Conservation (phyloP, 345 rosid species). For the Eutrema japonicum region DNA sequence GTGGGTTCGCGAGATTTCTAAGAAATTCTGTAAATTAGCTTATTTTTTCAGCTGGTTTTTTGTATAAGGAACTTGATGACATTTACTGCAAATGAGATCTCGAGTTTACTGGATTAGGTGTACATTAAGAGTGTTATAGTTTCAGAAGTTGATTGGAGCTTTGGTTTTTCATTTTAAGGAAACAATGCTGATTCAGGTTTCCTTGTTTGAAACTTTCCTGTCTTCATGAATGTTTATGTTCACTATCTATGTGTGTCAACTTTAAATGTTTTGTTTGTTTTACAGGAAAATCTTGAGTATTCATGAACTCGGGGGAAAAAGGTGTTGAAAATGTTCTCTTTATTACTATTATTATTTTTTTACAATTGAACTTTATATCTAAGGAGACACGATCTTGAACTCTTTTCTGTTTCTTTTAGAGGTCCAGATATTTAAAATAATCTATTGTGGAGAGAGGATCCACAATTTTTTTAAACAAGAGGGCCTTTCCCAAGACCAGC, state of each 20-base stretch:
- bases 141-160: slow-evolving; percentile 5
- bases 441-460: slow-evolving; percentile 72
- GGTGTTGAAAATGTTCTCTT: slow-evolving; percentile 2
- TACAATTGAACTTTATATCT: background rate
- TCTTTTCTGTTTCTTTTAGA: slow-evolving; percentile 33
- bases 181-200: too few relatives aligned
- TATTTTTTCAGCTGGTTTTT: background rate
- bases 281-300: background rate
- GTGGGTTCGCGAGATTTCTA: slow-evolving; percentile 24
- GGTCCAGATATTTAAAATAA: slow-evolving; percentile 38
- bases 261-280: background rate
- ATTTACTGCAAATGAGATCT: slow-evolving; percentile 19
- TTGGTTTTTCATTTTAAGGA: background rate
- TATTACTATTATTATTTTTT: background rate
- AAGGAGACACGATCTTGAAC: slow-evolving; percentile 28
- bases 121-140: slow-evolving; percentile 5
- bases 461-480: slow-evolving; percentile 87
- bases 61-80: background rate
- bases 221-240: background rate
- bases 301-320: background rate
- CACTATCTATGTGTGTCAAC: background rate
- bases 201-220: too few relatives aligned
- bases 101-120: slow-evolving; percentile 20
- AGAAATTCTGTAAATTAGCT: slow-evolving; percentile 7
- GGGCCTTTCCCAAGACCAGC: slow-evolving; percentile 68